phyloP scores from a whole-genome alignment of 2,329 filamentous ascomycete genomes.

The Claviceps sp. region DNA sequence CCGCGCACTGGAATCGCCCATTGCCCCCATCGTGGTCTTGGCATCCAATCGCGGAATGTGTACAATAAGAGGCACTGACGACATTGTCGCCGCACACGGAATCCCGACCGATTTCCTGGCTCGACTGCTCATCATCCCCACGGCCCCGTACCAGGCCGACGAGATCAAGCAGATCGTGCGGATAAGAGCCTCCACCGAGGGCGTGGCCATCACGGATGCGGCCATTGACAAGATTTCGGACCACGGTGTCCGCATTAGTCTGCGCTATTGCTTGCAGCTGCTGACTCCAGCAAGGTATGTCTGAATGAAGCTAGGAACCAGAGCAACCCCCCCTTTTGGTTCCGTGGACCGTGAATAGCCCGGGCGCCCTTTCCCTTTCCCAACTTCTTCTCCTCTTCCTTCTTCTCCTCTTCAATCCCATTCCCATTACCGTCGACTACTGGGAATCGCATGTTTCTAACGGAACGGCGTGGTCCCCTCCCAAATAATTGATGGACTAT shows the following conservation, averaged over 20 bases:
- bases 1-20: constrained; percentile 86
- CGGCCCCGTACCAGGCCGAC: constrained; percentile 71
- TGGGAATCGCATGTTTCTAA: neutral
- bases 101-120: constrained; percentile 88
- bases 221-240: constrained; percentile 79
- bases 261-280: constrained; percentile 87
- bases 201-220: constrained; percentile 62
- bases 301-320: neutral
- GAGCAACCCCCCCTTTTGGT: neutral
- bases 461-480: neutral
- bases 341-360: too few relatives aligned
- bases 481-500: neutral
- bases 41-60: constrained; percentile 94
- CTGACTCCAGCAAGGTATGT: constrained; percentile 66
- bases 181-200: constrained; percentile 71
- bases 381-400: neutral
- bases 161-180: constrained; percentile 91
- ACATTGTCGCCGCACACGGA: constrained; percentile 78
- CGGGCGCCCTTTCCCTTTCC: neutral
- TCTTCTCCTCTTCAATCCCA: neutral
- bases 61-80: constrained; percentile 75
- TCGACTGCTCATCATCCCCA: constrained; percentile 90
- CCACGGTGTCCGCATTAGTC: constrained; percentile 76
- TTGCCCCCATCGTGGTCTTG: constrained; percentile 93
- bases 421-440: neutral